Evolutionary conservation across 2,329 filamentous ascomycete genomes (phyloP).

Genomic region (Ophiocordyceps unilateralis): DNA sequence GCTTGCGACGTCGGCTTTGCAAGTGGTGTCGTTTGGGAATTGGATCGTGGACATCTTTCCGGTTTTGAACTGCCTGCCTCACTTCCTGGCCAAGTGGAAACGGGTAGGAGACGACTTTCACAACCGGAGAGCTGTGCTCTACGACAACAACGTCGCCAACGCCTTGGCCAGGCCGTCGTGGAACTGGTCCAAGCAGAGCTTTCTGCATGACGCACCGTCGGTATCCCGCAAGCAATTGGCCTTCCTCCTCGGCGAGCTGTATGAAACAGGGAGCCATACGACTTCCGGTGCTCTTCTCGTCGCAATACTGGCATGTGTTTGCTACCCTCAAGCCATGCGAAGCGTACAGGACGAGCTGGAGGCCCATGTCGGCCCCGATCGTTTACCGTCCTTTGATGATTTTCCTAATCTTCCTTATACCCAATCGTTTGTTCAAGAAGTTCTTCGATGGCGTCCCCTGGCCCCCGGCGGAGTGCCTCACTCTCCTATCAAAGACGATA

Average conservation of each 20-base stretch:
- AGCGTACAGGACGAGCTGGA: constrained; percentile 34
- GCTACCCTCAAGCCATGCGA: constrained; percentile 1
- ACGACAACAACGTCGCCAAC: not conserved
- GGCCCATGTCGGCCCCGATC: constrained; percentile 25
- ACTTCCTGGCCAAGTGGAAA: constrained; percentile 17
- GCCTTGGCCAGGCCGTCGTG: not conserved
- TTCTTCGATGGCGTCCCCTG: constrained; percentile 36
- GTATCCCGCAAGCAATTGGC: constrained; percentile 19
- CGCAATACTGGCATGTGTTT: constrained; percentile 1
- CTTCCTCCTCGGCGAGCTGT: constrained; percentile 27
- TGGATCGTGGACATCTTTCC: constrained; percentile 25
- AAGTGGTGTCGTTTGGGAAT: constrained; percentile 12
- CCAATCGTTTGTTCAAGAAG: constrained; percentile 35
- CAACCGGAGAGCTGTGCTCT: constrained; percentile 13
- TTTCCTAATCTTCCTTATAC: constrained; percentile 32
- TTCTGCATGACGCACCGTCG: not conserved
- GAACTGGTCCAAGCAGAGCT: constrained; percentile 3
- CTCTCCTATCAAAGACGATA: constrained; percentile 27
- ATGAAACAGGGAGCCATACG: constrained; percentile 26
- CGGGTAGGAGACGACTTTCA: constrained; percentile 12
- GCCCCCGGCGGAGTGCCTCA: constrained; percentile 26
- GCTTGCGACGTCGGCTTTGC: constrained; percentile 10
- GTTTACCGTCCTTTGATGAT: constrained; percentile 31
- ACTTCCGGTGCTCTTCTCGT: constrained; percentile 19
- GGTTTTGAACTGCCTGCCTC: constrained; percentile 20